These are phyloP conservation scores for Erysimum pusillum DNA, from an alignment of 441 rosid genomes.

Conservation along the genomic window DNA sequence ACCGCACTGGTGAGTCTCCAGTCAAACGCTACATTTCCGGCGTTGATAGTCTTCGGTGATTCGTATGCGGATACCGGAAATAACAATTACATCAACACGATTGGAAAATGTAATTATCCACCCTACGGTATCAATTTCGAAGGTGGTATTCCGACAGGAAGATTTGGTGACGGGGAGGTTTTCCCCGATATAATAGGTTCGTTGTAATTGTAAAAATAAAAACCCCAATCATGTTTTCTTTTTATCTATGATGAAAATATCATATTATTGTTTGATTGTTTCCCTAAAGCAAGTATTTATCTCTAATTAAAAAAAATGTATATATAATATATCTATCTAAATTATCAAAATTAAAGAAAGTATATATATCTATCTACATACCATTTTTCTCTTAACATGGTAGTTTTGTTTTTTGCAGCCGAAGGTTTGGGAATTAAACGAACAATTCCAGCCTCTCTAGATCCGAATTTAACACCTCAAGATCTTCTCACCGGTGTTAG, in stretches of 20 bases:
- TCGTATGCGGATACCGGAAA: background rate
- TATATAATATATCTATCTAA: too few relatives aligned
- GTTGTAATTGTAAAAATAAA: too few relatives aligned
- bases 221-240: too few relatives aligned
- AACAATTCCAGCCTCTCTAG: background rate
- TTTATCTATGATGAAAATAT: too few relatives aligned
- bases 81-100: background rate
- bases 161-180: background rate
- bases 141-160: background rate
- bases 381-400: too few relatives aligned
- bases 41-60: background rate
- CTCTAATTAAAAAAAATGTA: too few relatives aligned
- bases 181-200: background rate
- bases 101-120: background rate
- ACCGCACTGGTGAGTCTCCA: background rate
- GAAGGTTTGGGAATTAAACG: background rate
- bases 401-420: background rate
- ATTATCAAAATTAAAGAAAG: too few relatives aligned
- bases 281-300: background rate
- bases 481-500: slow-evolving; percentile 4
- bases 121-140: background rate
- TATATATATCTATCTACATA: too few relatives aligned
- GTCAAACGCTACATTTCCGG: background rate
- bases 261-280: too few relatives aligned
- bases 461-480: background rate